Evolutionary conservation across 148 eudicot genomes (phyloP).

Genomic region (Rhododendron williamsianum): DNA sequence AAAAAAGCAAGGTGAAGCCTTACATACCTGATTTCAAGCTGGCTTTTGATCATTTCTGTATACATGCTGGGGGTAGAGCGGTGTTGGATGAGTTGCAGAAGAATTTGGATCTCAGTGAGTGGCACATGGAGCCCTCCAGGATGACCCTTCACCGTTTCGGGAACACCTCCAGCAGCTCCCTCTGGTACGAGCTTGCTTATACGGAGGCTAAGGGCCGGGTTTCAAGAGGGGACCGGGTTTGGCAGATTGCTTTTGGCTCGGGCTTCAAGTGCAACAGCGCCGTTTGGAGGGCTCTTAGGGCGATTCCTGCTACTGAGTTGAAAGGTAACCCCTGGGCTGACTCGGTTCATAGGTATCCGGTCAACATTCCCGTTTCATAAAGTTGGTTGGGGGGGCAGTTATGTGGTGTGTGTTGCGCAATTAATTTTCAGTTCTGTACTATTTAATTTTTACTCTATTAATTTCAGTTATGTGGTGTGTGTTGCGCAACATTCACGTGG

Average conservation of each 20-base stretch:
- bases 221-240: constrained; percentile 55
- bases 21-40: constrained; percentile 75
- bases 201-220: constrained; percentile 73
- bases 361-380: constrained; percentile 34
- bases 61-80: constrained; percentile 74
- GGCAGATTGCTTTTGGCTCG: constrained; percentile 91
- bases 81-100: constrained; percentile 68
- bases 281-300: constrained; percentile 64
- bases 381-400: neutral
- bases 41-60: constrained; percentile 82
- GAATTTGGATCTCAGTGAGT: constrained; percentile 48
- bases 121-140: constrained; percentile 93
- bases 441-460: too few species aligned
- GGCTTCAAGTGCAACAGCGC: constrained; percentile 94
- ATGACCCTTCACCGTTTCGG: constrained; percentile 83
- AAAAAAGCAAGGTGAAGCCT: constrained; percentile 53
- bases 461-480: neutral
- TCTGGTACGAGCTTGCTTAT: constrained; percentile 75
- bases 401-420: neutral
- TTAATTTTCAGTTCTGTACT: neutral
- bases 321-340: constrained; percentile 68
- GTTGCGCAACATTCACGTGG: neutral
- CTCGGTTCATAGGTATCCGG: constrained; percentile 52
- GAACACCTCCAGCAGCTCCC: constrained; percentile 80
- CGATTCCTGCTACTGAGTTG: constrained; percentile 29